phyloP scores from a whole-genome alignment of 2,329 filamentous ascomycete genomes.

The Cladophialophora psammophila region DNA sequence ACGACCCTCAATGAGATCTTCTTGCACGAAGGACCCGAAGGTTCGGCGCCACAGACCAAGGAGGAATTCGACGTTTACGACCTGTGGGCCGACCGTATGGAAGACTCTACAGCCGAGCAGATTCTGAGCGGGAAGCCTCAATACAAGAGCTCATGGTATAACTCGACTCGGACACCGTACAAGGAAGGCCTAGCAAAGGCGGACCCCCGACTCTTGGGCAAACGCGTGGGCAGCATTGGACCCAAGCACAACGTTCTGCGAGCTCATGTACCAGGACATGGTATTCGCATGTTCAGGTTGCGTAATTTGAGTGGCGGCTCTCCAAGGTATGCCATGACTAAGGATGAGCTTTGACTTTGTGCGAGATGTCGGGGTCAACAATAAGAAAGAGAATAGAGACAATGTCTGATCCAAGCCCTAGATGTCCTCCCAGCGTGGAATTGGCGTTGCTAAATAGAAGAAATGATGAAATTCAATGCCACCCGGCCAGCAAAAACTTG shows the following conservation, averaged over 20 bases:
- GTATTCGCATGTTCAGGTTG: conserved; percentile 59
- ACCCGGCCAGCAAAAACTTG: too few species aligned
- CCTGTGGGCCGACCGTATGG: conserved; percentile 64
- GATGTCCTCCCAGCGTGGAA: too few species aligned
- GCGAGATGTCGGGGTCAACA: neutral
- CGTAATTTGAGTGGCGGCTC: conserved; percentile 38
- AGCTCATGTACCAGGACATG: conserved; percentile 54
- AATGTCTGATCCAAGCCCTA: too few species aligned
- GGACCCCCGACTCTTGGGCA: conserved; percentile 56
- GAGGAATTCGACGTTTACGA: conserved; percentile 62
- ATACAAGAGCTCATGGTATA: conserved; percentile 53
- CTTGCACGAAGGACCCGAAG: conserved; percentile 54
- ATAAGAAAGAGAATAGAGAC: neutral
- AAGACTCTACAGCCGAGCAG: conserved; percentile 51
- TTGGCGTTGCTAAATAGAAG: too few species aligned
- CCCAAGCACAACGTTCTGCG: conserved; percentile 48
- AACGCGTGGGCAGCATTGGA: conserved; percentile 55
- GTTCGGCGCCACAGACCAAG: conserved; percentile 52
- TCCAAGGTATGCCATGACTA: conserved; percentile 22
- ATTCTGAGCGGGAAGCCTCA: conserved; percentile 52
- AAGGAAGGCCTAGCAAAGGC: conserved; percentile 54
- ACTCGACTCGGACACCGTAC: conserved; percentile 58
- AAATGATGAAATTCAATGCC: too few species aligned
- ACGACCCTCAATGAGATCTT: conserved; percentile 63
- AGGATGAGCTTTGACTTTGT: conserved; percentile 27